A percentile compares a stretch with the other conserved stretches of the same genome.
Evolutionary conservation across 129 eudicot species (phyloP).

Genomic region (Centrapalus pauciflorus): DNA sequence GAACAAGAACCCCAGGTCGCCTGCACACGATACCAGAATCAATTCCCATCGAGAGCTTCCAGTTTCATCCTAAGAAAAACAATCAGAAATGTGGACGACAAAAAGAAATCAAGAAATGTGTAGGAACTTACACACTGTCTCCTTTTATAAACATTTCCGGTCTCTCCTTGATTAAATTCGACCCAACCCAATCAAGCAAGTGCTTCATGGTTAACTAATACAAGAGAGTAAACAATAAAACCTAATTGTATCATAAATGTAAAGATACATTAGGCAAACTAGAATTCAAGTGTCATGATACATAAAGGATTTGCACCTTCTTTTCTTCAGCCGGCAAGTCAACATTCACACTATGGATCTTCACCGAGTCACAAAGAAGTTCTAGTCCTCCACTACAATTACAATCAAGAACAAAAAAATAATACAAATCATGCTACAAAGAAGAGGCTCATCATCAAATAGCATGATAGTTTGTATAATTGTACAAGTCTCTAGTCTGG

Average conservation of each 20-base stretch:
- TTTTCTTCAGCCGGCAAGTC: conserved; percentile 51
- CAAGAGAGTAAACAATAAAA: background rate
- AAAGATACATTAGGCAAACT: conserved; percentile 2
- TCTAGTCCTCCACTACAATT: conserved; percentile 80
- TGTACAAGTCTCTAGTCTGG: background rate
- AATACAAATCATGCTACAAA: background rate
- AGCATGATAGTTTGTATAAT: background rate
- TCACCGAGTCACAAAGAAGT: conserved; percentile 83
- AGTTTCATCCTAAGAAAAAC: background rate
- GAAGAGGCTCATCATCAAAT: background rate
- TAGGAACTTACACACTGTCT: conserved; percentile 73
- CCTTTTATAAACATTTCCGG: conserved; percentile 99
- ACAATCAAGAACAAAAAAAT: background rate
- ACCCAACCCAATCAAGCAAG: conserved; percentile 77
- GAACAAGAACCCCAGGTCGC: conserved; percentile 97
- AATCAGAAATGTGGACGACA: background rate
- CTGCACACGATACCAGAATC: conserved; percentile 33
- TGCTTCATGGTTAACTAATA: conserved; percentile 79
- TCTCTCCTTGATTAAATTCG: conserved; percentile 86
- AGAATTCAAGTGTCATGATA: background rate
- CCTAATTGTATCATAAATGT: background rate
- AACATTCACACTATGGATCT: conserved; percentile 68
- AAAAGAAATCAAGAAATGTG: background rate
- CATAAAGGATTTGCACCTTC: conserved; percentile 36
- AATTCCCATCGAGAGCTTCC: background rate